Conservation (phyloP, 305 asterid genomes). For the Fraxinus ornus region DNA sequence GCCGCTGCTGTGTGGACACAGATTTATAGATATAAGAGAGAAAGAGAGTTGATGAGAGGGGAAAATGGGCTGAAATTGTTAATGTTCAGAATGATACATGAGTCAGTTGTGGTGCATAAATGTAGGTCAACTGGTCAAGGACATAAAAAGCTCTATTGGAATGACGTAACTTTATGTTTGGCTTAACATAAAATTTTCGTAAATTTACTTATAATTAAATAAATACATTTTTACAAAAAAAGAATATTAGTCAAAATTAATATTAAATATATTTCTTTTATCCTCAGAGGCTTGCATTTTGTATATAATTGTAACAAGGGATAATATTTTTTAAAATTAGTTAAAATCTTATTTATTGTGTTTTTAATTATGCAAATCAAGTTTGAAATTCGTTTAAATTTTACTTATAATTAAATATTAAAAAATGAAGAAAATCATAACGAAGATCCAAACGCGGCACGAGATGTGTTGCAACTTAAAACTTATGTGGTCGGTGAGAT, state of each 20-base stretch:
- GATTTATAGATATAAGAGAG: constrained; percentile 8
- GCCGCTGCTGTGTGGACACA: neutral
- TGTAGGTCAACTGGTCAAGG: neutral
- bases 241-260: too few species aligned
- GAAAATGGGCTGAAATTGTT: constrained; percentile 27
- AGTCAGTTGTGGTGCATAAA: constrained; percentile 29
- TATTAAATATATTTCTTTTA: too few species aligned
- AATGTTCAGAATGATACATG: constrained; percentile 36
- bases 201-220: neutral
- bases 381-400: neutral
- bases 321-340: too few species aligned
- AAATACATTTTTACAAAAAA: neutral
- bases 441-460: neutral
- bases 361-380: neutral
- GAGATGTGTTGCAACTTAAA: neutral
- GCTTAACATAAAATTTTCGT: neutral
- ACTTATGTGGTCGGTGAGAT: constrained; percentile 22
- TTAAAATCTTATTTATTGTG: too few species aligned
- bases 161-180: neutral
- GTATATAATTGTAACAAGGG: neutral
- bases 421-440: neutral
- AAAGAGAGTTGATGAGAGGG: constrained; percentile 17
- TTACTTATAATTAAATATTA: neutral
- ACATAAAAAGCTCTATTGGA: neutral
- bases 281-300: too few species aligned